A percentile compares a stretch with the other conserved stretches of the same genome.
Conservation (phyloP, 225 moss, liverwort and hornwort genomes). For the Pseudoscleropodium purum region DNA sequence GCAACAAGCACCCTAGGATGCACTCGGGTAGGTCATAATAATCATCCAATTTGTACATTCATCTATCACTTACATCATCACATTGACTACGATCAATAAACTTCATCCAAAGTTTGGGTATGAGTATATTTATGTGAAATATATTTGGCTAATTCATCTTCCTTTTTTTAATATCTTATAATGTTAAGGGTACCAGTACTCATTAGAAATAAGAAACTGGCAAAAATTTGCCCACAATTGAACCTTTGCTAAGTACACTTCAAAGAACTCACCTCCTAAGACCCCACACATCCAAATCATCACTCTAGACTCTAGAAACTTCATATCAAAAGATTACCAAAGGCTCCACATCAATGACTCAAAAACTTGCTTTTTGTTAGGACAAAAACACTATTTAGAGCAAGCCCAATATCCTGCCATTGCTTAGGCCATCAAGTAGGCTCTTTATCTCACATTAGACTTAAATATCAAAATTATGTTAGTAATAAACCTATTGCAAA, state of each 20-base stretch:
- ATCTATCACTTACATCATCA: background rate
- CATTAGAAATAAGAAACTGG: background rate
- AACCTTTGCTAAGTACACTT: background rate
- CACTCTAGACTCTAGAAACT: background rate
- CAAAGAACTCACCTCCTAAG: no score
- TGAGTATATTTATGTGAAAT: background rate
- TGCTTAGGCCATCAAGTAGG: background rate
- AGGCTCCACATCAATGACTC: background rate
- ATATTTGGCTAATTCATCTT: background rate
- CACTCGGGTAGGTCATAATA: background rate
- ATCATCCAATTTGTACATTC: background rate
- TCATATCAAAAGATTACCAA: background rate
- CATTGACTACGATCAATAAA: background rate
- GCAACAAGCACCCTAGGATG: background rate
- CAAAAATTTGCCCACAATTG: background rate
- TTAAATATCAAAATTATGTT: background rate
- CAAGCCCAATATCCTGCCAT: no score
- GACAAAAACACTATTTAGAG: no score
- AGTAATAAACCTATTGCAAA: no score
- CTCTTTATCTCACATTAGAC: background rate
- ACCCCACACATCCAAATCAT: fast-evolving
- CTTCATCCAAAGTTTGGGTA: background rate
- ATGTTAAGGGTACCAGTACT: fast-evolving
- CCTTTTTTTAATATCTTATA: fast-evolving
- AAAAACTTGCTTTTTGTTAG: background rate